A percentile compares a stretch with the other conserved stretches of the same genome.
Evolutionary conservation across 371 early-diverging fungal species (phyloP).

Genomic region (Gilbertella persicaria): DNA sequence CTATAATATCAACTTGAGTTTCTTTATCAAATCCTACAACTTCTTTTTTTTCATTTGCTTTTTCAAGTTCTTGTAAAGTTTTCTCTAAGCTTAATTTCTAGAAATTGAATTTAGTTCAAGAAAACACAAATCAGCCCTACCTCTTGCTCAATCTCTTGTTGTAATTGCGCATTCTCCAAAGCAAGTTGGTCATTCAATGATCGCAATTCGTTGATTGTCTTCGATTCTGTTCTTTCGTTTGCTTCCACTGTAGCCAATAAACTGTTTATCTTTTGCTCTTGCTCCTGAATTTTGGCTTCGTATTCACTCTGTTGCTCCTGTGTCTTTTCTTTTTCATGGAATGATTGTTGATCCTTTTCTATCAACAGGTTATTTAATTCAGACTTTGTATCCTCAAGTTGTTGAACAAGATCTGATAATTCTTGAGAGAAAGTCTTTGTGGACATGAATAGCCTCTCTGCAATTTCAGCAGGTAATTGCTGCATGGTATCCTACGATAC

Average conservation of each 20-base stretch:
- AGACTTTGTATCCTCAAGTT: slow-evolving; percentile 34
- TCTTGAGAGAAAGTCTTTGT: slow-evolving; percentile 40
- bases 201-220: slow-evolving; percentile 4
- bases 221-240: slow-evolving; percentile 1
- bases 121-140: not conserved
- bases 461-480: slow-evolving; percentile 40
- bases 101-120: not conserved
- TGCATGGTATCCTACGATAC: slow-evolving; percentile 20
- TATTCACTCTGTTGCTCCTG: not conserved
- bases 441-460: slow-evolving; percentile 34
- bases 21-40: slow-evolving; percentile 8
- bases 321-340: slow-evolving; percentile 6
- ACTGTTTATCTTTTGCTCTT: slow-evolving; percentile 3
- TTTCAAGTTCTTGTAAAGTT: slow-evolving; percentile 4
- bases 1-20: slow-evolving; percentile 17
- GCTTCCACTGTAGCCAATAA: slow-evolving; percentile 7
- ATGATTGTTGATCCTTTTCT: not conserved
- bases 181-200: slow-evolving; percentile 10
- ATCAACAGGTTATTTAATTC: not conserved
- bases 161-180: slow-evolving; percentile 13
- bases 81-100: slow-evolving; percentile 3
- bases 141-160: slow-evolving; percentile 19
- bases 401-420: slow-evolving; percentile 19
- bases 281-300: slow-evolving; percentile 10
- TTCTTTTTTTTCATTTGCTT: not conserved